Evolutionary conservation across 1,139 yeast genomes (phyloP).

Genomic region (Geotrichum klebahnii): DNA sequence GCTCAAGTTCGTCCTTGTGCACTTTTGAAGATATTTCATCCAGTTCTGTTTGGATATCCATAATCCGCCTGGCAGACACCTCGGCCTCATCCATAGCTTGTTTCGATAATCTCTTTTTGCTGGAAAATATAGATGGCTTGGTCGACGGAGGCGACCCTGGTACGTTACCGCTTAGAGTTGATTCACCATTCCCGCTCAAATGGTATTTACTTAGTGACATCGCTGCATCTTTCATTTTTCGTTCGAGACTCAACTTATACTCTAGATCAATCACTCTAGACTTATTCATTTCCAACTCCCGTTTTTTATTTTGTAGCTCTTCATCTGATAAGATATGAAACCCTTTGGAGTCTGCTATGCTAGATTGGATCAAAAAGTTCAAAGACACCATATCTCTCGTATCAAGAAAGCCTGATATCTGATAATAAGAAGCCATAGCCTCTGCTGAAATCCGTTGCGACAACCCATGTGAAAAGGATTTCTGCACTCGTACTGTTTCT

Average conservation of each 20-base stretch:
- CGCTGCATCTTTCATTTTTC: conserved; percentile 39
- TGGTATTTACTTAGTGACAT: conserved; percentile 34
- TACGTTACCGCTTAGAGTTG: conserved; percentile 2
- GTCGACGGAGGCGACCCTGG: conserved; percentile 13
- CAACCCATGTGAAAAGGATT: neutral
- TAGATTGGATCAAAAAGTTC: conserved; percentile 32
- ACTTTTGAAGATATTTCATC: conserved; percentile 27
- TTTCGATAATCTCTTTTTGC: conserved; percentile 33
- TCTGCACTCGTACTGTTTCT: conserved; percentile 3
- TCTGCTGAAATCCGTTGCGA: neutral
- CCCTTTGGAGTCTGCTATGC: conserved; percentile 35
- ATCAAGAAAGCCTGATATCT: conserved; percentile 2
- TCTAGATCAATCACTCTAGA: conserved; percentile 32
- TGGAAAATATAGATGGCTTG: conserved; percentile 13
- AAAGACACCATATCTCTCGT: conserved; percentile 4
- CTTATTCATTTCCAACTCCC: conserved; percentile 29
- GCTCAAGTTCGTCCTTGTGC: conserved; percentile 27
- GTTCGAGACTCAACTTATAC: conserved; percentile 35
- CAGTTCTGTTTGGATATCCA: conserved; percentile 28
- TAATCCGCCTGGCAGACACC: conserved; percentile 31
- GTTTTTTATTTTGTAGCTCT: conserved; percentile 34
- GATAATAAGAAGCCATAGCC: conserved; percentile 7
- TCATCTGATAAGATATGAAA: conserved; percentile 34
- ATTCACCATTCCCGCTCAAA: neutral
- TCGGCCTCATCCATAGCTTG: conserved; percentile 39